Evolutionary conservation across 371 early-diverging fungal genomes (phyloP), one percentile per base, ranked within the genome.

Genomic region (Mucor velutinosus): DNA sequence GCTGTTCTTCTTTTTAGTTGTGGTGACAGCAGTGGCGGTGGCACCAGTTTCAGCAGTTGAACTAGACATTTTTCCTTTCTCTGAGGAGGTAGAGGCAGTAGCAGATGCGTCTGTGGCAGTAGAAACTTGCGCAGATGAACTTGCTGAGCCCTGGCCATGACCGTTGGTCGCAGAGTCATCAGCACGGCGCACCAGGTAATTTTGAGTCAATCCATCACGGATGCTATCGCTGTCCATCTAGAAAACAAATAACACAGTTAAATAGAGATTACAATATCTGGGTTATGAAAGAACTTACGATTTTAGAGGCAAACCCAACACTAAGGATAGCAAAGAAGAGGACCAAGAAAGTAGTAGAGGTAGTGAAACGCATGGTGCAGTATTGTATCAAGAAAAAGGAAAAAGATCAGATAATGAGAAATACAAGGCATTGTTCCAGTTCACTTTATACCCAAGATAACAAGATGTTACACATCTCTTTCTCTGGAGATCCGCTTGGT

Each of bases 361-460:
- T 63, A 37, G 63, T 35, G 21, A 32, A 63, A 63, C 63, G 63
- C 63, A 63, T 63, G 25, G 4, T 63, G 19, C 23, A 53, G 35
- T n/a, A 23, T 37, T 17, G 17, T n/a, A 37, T 17, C 15, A 37
- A 55, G 33, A 63, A 63, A 32, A 32, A 32, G 21, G 8, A 35
- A 33, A 27, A 27, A 35, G 39, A 55, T 19, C n/a, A 30, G 43
- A 63, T 32, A 63, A 25, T 63, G 37, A 47, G 33, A 35, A 29
- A 33, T 14, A 37, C n/a, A 0, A 10, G 21, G 23, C 23, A 29
- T 62, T 49, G 21, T 49, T 33, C 10, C n/a, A 30, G 30, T 21
- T 17, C 21, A 35, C 35, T 47, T 33, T 27, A 21, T 49, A 43
- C 32, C 47, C 39, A n/a, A 43, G 41, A 47, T 25, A 51, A 33